Evolutionary conservation across 2,329 filamentous ascomycete species (phyloP).

Genomic region (Talaromyces atroroseus): DNA sequence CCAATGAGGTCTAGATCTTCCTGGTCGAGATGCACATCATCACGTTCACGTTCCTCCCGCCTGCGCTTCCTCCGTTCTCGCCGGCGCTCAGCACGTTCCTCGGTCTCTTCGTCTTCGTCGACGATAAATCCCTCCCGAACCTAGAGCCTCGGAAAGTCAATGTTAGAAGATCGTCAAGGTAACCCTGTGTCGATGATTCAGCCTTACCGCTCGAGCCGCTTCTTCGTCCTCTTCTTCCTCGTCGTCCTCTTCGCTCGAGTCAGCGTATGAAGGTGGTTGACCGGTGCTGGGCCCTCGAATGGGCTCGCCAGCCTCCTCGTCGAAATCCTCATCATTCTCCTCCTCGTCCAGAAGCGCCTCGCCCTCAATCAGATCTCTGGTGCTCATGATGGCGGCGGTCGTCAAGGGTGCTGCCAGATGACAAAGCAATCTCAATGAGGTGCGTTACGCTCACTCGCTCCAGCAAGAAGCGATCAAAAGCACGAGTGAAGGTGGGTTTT

Average conservation of each 20-base stretch:
- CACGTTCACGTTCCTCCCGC: constrained; percentile 69
- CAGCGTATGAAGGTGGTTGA: constrained; percentile 54
- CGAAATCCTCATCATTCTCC: constrained; percentile 73
- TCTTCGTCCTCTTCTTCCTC: constrained; percentile 90
- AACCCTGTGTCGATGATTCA: constrained; percentile 17
- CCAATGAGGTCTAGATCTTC: constrained; percentile 95
- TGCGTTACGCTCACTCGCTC: neutral
- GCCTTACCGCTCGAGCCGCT: constrained; percentile 64
- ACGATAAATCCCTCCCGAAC: constrained; percentile 94
- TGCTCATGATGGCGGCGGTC: constrained; percentile 46
- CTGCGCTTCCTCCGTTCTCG: constrained; percentile 72
- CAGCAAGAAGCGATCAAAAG: neutral
- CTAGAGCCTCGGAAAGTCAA: constrained; percentile 40
- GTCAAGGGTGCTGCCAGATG: neutral
- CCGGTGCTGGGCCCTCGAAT: constrained; percentile 31
- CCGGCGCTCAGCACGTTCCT: constrained; percentile 55
- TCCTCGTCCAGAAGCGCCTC: constrained; percentile 86
- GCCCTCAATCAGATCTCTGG: constrained; percentile 67
- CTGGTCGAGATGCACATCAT: constrained; percentile 81
- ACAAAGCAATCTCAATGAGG: neutral
- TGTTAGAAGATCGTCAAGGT: neutral
- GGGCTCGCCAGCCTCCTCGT: constrained; percentile 65
- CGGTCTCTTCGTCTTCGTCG: constrained; percentile 80
- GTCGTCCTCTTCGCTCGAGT: constrained; percentile 88
- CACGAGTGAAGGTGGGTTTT: neutral